Percentiles rank a stretch among this genome's conserved stretches.
phyloP scores from a whole-genome alignment of 2,329 filamentous ascomycete species.

The Scleromitrula shiraiana region DNA sequence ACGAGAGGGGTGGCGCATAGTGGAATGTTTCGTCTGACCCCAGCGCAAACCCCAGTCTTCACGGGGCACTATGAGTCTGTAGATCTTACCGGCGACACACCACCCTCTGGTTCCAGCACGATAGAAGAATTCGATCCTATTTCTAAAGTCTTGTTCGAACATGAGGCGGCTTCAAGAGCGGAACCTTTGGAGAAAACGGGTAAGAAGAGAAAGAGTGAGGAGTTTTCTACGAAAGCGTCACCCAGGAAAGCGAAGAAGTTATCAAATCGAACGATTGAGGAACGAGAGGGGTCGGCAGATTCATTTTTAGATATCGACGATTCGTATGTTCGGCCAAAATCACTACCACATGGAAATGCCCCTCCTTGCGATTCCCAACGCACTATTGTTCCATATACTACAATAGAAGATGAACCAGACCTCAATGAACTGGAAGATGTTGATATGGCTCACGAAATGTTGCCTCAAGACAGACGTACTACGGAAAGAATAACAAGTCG shows the following conservation, averaged over 20 bases:
- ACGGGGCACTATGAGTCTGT: slow-evolving; percentile 23
- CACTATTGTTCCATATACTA: neutral
- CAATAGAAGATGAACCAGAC: neutral
- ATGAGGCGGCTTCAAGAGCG: slow-evolving; percentile 23
- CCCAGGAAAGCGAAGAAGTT: slow-evolving; percentile 11
- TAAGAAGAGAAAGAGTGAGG: slow-evolving; percentile 30
- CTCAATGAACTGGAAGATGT: neutral
- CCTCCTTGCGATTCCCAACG: slow-evolving; percentile 1
- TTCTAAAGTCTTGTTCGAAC: slow-evolving; percentile 19
- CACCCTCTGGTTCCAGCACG: slow-evolving; percentile 16
- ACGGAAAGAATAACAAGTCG: neutral
- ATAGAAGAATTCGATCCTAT: slow-evolving; percentile 18
- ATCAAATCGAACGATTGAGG: slow-evolving; percentile 3
- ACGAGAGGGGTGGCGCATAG: too few species aligned
- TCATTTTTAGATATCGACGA: slow-evolving; percentile 30
- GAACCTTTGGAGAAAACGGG: slow-evolving; percentile 21
- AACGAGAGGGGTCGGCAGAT: slow-evolving; percentile 13
- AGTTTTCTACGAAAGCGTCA: slow-evolving; percentile 18
- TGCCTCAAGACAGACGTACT: neutral
- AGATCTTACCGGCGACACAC: slow-evolving; percentile 26
- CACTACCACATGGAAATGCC: neutral
- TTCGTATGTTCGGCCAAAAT: slow-evolving; percentile 1
- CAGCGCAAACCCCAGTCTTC: slow-evolving; percentile 26
- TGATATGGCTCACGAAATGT: slow-evolving; percentile 1
- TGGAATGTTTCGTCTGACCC: slow-evolving; percentile 15